Percentiles rank a stretch among this genome's conserved stretches.
phyloP scores from a whole-genome alignment of 2,329 filamentous ascomycete species.

The Xylariaceae sp. region DNA sequence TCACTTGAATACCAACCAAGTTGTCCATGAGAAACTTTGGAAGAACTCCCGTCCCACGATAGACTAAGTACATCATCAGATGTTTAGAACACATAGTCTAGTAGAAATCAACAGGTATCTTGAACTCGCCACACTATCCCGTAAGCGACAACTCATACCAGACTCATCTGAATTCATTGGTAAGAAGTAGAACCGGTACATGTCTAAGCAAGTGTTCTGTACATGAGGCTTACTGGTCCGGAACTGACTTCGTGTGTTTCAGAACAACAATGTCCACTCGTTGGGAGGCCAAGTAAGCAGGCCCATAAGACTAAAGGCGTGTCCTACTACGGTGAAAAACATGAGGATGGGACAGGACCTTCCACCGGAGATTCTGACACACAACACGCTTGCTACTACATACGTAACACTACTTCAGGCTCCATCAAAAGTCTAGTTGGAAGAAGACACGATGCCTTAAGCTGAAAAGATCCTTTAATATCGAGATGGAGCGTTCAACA shows the following conservation, averaged over 20 bases:
- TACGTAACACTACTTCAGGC: background rate
- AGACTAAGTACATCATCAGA: background rate
- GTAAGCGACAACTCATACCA: too few relatives aligned
- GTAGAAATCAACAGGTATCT: background rate
- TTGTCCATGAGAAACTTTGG: background rate
- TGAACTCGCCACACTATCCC: too few relatives aligned
- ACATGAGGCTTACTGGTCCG: background rate
- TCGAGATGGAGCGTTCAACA: too few relatives aligned
- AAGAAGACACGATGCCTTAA: background rate
- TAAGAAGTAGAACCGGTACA: background rate
- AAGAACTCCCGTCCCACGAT: background rate
- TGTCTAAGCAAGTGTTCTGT: background rate
- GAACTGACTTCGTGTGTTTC: background rate
- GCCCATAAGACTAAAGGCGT: background rate
- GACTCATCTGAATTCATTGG: too few relatives aligned
- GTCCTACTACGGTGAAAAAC: background rate
- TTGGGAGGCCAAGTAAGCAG: background rate
- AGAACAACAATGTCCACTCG: background rate
- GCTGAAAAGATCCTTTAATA: too few relatives aligned
- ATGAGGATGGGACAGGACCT: background rate
- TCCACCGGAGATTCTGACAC: background rate
- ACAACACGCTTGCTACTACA: background rate
- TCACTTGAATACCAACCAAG: background rate
- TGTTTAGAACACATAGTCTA: background rate
- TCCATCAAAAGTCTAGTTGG: background rate